Base-by-base conservation (phyloP, 2,329 filamentous ascomycete species). In the Drechmeria coniospora region DNA sequence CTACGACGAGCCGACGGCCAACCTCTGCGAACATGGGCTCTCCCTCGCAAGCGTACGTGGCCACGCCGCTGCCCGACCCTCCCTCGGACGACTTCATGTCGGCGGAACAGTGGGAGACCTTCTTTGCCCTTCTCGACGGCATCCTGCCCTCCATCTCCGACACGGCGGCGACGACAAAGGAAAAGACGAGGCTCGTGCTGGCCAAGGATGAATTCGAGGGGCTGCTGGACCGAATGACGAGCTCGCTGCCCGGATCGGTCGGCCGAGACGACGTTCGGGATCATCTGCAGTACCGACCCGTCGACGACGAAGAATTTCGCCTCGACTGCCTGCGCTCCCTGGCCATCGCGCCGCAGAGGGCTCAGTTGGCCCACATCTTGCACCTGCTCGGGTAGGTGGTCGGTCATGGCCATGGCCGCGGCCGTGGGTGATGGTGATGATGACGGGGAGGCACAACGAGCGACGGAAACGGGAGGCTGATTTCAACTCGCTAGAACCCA, bases 101-200 rank as follows among this genome's bases (percentile, higher is more conserved):
- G 22, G 49, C 56, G 26, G 45, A 50, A 12, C 63, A 71, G 50
- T 74, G 69, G 70, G 45, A 54, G 21, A 61, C 63, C 2, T 42
- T 74, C 23, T 55, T 63, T 37, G 55, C 68, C 3, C 48, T 74
- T 6, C 46, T 73, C 22, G 68, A 74, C 36, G 65, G 63, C n/a
- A 49, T 69, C 12, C 50, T 81, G 18, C 74, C 76, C 3, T 63
- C 72, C 13, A 58, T 80, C 34, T 59, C 56, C 13, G 44, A 57
- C n/a, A n/a, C n/a, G 10, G 50, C 56, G 5, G 27, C 29, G 8
- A 26, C 32, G 10, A 50, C 57, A 12, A 39, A 46, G 13, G 39
- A 49, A 13, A 43, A 44, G 9, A 57, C 66, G 39, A 42, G 43
- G 14, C 41, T 45, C 4, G 47, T 39, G 19, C 57, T 74, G 9